These are phyloP conservation scores for Chalciporus sphaerocephalus DNA, from an alignment of 768 basidiomycete species.

Conservation along the genomic window DNA sequence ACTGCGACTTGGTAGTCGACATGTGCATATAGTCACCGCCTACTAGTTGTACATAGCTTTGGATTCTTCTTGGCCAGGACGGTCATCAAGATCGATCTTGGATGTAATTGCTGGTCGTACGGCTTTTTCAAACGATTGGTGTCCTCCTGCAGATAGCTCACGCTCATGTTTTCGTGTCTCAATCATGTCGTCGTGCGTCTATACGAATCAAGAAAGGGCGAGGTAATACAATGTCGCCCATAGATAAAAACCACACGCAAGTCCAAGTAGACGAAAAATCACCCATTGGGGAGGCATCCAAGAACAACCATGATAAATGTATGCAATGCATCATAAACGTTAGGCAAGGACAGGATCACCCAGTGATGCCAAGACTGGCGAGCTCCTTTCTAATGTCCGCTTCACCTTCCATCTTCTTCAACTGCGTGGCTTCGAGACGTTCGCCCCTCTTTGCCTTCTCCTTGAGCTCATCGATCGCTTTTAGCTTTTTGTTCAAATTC, in stretches of 20 bases:
- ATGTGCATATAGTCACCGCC: background rate
- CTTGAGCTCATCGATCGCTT: constrained; percentile 98
- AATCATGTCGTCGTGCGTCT: background rate
- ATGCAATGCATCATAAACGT: too few species aligned
- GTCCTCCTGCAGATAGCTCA: too few species aligned
- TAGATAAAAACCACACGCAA: background rate
- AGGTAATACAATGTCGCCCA: background rate
- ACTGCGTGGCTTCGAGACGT: constrained; percentile 88
- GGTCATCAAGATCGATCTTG: background rate
- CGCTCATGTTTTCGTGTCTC: too few species aligned
- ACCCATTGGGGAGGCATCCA: background rate
- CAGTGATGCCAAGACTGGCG: constrained; percentile 29
- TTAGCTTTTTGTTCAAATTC: constrained; percentile 96
- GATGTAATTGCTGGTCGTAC: background rate
- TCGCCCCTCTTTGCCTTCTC: constrained; percentile 88
- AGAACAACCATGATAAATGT: too few species aligned
- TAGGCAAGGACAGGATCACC: too few species aligned
- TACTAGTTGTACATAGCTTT: constrained; percentile 1
- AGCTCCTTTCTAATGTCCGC: constrained; percentile 81
- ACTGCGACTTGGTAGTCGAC: too few species aligned
- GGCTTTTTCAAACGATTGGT: too few species aligned
- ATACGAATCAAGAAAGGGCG: background rate
- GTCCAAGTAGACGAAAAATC: background rate
- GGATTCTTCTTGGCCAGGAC: background rate
- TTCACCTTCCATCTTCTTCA: constrained; percentile 96